Percentiles rank a stretch among this genome's conserved stretches.
Evolutionary conservation across 441 rosid genomes (phyloP).

Genomic region (Syzygium malaccense): DNA sequence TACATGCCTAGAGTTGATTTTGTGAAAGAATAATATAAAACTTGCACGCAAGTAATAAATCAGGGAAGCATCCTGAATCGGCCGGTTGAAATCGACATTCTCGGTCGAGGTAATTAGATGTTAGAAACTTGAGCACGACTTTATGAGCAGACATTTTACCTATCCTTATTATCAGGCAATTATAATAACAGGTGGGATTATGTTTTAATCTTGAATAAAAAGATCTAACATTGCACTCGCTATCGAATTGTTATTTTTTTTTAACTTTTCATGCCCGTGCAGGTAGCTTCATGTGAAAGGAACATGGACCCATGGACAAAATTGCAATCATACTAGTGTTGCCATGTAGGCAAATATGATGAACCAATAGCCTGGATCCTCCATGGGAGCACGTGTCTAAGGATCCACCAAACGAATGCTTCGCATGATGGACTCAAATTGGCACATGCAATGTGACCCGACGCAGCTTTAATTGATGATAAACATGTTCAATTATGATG

Average conservation of each 20-base stretch:
- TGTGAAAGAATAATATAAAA: background rate
- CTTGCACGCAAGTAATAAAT: background rate
- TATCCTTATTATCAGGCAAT: background rate
- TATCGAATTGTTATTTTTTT: background rate
- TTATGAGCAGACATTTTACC: background rate
- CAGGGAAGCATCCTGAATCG: background rate
- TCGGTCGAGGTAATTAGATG: accelerated
- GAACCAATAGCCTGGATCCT: background rate
- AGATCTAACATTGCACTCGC: background rate
- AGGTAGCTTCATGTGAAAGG: background rate
- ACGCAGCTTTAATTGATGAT: background rate
- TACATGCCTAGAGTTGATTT: background rate
- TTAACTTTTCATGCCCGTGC: background rate
- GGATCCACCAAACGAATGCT: background rate
- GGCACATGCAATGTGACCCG: background rate
- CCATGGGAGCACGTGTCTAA: background rate
- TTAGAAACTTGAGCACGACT: background rate
- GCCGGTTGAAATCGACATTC: background rate
- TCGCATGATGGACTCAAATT: background rate
- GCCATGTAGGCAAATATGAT: background rate
- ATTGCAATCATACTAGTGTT: background rate
- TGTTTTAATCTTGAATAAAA: background rate
- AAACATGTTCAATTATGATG: background rate
- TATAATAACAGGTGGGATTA: background rate
- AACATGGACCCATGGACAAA: background rate